Evolutionary conservation across 176 grass and related monocot species (phyloP), one percentile per base, ranked within the genome.

Genomic region (Triticum urartu): DNA sequence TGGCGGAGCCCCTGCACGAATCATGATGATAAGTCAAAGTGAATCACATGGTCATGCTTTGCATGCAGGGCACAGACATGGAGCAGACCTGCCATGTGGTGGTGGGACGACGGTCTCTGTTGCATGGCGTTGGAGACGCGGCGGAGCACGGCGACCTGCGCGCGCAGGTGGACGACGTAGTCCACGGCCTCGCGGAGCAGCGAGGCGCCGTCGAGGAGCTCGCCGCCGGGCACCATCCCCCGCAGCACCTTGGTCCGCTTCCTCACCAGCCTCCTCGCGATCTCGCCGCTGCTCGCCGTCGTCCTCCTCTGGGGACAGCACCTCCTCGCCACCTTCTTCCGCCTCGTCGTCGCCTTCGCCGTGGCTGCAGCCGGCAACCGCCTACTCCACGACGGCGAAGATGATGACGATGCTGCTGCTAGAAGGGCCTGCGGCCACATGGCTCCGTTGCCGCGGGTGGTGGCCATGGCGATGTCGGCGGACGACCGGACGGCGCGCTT

Each of bases 111-210:
- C 38, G 66, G 48, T 52, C 48, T 85, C 24, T 34, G 42, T 3
- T 36, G 75, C 74, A 89, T 47, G 5, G 87, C 84, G 52, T 64
- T 87, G 38, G 91, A 81, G 69, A 97, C 77, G 79, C 64, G 70
- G 38, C 86, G 84, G 70, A 97, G 88, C 61, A 93, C 50, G 79
- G 92, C 89, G 7, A 93, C 92, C 13, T 97, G 92, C 5, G 89
- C 84, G 77, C 85, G 85, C 6, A 97, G 92, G 75, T 90, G 89
- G 18, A 80, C 83, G 5, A 93, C 90, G 43, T 97, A 94, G 42
- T 97, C 95, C 81, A 97, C 39, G 60, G 89, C 84, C 40, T 97
- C 95, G 33, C 77, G 86, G 32, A 97, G 38, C 75, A 97, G 47
- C 43, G 89, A 86, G 81, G 33, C 47, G 56, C 86, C 92, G 13